These are phyloP conservation scores for Eucalyptus cloeziana DNA, from an alignment of 345 rosid genomes.

Conservation along the genomic window DNA sequence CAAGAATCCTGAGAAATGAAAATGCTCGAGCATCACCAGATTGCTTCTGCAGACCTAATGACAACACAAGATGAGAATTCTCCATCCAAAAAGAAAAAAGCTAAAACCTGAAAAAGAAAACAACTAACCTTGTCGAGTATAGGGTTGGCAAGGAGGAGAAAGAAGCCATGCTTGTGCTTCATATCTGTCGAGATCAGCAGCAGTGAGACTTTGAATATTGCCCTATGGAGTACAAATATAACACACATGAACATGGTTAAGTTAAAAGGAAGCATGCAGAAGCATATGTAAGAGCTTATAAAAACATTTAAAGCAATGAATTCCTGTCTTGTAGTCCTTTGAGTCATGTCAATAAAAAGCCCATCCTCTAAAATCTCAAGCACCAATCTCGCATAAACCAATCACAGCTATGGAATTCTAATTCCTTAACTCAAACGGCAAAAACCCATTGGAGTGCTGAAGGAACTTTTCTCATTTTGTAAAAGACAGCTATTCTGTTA, in stretches of 20 bases:
- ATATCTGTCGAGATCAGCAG: conserved; percentile 56
- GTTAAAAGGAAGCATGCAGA: background rate
- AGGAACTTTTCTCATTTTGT: background rate
- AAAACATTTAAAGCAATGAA: background rate
- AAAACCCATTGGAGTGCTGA: background rate
- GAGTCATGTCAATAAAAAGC: background rate
- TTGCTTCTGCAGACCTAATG: conserved; percentile 80
- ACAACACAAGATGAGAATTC: conserved; percentile 1
- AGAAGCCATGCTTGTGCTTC: conserved; percentile 87
- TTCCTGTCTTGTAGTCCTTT: background rate
- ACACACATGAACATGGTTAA: background rate
- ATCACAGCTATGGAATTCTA: background rate
- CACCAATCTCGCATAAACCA: background rate
- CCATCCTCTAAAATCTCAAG: background rate
- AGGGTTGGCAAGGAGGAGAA: conserved; percentile 98
- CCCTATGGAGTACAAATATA: conserved; percentile 31
- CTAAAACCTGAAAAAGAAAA: background rate
- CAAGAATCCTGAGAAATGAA: conserved; percentile 84
- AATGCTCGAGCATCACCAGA: conserved; percentile 87
- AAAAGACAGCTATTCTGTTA: background rate
- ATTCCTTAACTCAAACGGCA: background rate
- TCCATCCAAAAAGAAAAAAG: background rate
- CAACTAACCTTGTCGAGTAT: conserved; percentile 80
- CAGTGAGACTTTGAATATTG: conserved; percentile 78
- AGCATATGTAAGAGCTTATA: background rate